Evolutionary conservation across 23 red algal genomes (phyloP).

Genomic region (Pyropia yezoensis): DNA sequence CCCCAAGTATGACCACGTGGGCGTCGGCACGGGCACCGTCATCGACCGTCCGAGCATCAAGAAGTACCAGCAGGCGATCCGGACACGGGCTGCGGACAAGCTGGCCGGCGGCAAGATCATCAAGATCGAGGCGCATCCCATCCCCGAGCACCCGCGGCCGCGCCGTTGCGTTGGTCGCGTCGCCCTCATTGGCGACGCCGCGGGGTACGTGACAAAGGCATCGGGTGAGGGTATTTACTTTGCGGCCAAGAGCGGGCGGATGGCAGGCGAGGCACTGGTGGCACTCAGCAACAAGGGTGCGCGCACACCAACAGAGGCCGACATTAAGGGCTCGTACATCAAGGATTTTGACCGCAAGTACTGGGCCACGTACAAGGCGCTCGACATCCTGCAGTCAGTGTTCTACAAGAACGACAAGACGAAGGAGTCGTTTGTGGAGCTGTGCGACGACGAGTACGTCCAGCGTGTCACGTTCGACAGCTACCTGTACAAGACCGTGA

Average conservation of each 20-base stretch:
- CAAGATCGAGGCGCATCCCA: conserved; percentile 98
- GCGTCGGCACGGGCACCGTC: conserved; percentile 95
- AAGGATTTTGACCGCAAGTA: conserved; percentile 87
- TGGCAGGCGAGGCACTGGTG: conserved; percentile 91
- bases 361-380: conserved; percentile 98
- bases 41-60: conserved; percentile 92
- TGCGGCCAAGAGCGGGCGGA: conserved; percentile 96
- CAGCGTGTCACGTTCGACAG: conserved; percentile 97
- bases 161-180: conserved; percentile 82
- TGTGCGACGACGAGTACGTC: conserved; percentile 99
- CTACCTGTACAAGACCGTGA: conserved; percentile 99
- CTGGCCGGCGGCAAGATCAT: conserved; percentile 90
- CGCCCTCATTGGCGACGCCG: conserved; percentile 95
- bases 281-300: conserved; percentile 46
- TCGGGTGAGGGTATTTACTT: conserved; percentile 99
- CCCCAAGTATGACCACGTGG: conserved; percentile 99
- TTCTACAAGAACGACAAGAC: conserved; percentile 94
- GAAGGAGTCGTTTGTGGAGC: conserved; percentile 90
- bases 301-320: conserved; percentile 60
- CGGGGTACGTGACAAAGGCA: conserved; percentile 98
- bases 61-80: conserved; percentile 94
- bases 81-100: conserved; percentile 78
- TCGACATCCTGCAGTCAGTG: conserved; percentile 82
- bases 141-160: conserved; percentile 96
- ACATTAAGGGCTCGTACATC: conserved; percentile 79